phyloP scores from a whole-genome alignment of 257 asterid genomes.

The Cordia subcordata region DNA sequence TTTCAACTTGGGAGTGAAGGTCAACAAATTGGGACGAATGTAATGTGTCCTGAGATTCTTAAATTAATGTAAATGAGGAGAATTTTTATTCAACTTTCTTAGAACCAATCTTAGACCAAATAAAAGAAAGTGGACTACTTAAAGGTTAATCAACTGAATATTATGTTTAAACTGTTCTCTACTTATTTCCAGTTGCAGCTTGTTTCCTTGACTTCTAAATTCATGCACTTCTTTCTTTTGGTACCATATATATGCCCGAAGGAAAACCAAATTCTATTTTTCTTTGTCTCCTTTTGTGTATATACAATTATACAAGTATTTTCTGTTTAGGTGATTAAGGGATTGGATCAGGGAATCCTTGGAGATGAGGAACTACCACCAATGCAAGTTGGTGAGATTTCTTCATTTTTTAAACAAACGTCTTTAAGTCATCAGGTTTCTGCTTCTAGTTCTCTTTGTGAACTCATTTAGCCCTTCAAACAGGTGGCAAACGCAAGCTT shows the following conservation, averaged over 20 bases:
- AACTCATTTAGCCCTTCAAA: conserved; percentile 4
- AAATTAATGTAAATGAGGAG: too few species aligned
- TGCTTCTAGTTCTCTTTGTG: not conserved
- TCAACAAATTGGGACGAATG: too few species aligned
- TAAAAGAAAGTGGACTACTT: too few species aligned
- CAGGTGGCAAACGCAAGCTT: conserved; percentile 89
- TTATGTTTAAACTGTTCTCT: too few species aligned
- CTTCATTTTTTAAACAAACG: not conserved
- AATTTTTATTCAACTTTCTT: too few species aligned
- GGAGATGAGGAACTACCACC: conserved; percentile 95
- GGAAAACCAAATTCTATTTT: not conserved
- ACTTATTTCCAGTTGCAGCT: too few species aligned
- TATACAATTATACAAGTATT: not conserved
- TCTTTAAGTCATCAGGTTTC: not conserved
- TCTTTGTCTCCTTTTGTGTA: not conserved
- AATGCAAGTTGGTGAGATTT: conserved; percentile 74
- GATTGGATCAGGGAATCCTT: conserved; percentile 85
- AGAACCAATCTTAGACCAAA: too few species aligned
- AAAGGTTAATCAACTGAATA: too few species aligned
- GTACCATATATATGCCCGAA: not conserved
- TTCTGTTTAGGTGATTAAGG: conserved; percentile 60
- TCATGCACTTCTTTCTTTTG: too few species aligned
- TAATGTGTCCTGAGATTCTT: too few species aligned
- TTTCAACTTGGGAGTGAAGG: too few species aligned
- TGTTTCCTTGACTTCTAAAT: too few species aligned